Evolutionary conservation across 2,329 filamentous ascomycete genomes (phyloP).

Genomic region (Geosmithia flava): DNA sequence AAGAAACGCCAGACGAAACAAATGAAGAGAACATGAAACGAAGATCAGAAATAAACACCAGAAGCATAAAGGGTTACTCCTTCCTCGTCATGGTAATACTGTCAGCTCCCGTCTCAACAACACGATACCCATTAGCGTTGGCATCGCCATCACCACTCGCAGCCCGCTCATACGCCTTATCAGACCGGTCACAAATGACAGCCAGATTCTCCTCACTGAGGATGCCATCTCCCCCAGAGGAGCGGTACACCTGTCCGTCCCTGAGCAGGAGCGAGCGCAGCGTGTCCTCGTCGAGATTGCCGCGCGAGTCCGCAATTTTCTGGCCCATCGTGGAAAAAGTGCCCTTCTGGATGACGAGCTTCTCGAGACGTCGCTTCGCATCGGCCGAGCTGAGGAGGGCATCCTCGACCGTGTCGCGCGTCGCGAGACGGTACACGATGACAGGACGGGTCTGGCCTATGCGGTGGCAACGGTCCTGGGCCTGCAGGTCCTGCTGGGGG

Average conservation of each 20-base stretch:
- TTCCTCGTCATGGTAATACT: constrained; percentile 31
- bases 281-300: constrained; percentile 41
- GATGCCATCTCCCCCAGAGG: constrained; percentile 49
- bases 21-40: too few relatives aligned
- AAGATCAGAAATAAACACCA: too few relatives aligned
- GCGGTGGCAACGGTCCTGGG: constrained; percentile 87
- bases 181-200: constrained; percentile 64
- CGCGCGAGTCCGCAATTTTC: constrained; percentile 37
- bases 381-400: constrained; percentile 77
- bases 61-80: background rate
- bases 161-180: constrained; percentile 54
- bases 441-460: constrained; percentile 91
- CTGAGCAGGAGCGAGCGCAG: constrained; percentile 51
- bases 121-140: constrained; percentile 46
- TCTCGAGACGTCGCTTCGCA: constrained; percentile 82
- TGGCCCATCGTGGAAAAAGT: constrained; percentile 61
- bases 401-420: constrained; percentile 86
- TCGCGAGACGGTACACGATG: constrained; percentile 86
- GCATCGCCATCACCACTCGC: constrained; percentile 67
- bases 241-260: constrained; percentile 56
- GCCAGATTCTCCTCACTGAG: constrained; percentile 66
- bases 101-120: constrained; percentile 62
- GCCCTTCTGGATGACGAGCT: constrained; percentile 91
- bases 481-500: constrained; percentile 91
- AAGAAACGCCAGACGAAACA: too few relatives aligned